A percentile compares a stretch with the other conserved stretches of the same genome.
Conservation (phyloP, 148 eudicot species). For the Vaccinium darrowii region DNA sequence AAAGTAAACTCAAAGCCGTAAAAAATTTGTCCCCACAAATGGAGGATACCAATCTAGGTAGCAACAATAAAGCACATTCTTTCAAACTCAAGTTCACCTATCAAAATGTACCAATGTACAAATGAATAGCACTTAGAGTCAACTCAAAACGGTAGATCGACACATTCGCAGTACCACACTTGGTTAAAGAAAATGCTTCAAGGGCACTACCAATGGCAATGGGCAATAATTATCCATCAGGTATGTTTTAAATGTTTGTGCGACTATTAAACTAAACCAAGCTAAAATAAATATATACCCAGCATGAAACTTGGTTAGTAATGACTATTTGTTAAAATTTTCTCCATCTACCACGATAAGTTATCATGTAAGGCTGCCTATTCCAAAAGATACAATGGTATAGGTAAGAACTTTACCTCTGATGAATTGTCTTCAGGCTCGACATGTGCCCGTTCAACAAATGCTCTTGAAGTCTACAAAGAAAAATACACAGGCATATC, state of each 20-base stretch:
- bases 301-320: background rate
- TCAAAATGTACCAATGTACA: background rate
- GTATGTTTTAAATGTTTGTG: background rate
- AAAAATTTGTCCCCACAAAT: background rate
- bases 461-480: conserved; percentile 40
- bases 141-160: background rate
- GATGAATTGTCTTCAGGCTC: conserved; percentile 40
- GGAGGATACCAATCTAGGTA: background rate
- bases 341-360: background rate
- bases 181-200: background rate
- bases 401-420: conserved; percentile 33
- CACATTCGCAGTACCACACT: background rate
- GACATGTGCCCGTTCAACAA: conserved; percentile 28
- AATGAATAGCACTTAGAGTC: background rate
- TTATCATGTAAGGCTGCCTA: background rate
- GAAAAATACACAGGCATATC: conserved; percentile 4
- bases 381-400: background rate
- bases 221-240: background rate
- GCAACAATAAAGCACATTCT: background rate
- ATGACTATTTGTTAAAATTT: background rate
- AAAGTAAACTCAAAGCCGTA: background rate
- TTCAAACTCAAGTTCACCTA: background rate
- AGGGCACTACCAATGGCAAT: background rate
- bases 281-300: no score
- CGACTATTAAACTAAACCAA: background rate